phyloP scores from a whole-genome alignment of 2,329 filamentous ascomycete genomes.

The Ceratocystis diversiconidia region DNA sequence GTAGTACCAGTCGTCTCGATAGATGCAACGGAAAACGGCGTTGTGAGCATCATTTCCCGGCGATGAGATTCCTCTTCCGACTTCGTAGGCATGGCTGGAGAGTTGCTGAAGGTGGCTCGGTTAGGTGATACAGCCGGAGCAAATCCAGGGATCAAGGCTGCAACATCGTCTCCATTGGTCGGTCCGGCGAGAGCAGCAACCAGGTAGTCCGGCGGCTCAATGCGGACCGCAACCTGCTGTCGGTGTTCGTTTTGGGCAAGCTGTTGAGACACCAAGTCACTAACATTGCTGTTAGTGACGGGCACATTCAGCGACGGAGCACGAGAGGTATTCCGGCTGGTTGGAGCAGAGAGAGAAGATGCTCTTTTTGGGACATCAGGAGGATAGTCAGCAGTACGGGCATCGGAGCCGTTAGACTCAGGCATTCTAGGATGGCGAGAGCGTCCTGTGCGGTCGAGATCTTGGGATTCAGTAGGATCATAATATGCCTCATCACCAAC shows the following conservation, averaged over 20 bases:
- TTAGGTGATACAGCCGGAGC: conserved; percentile 9
- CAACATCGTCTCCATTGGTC: background rate
- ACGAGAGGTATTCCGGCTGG: conserved; percentile 42
- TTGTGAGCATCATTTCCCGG: conserved; percentile 16
- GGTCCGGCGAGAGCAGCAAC: conserved; percentile 15
- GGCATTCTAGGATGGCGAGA: conserved; percentile 31
- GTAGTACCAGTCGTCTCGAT: conserved; percentile 50
- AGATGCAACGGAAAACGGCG: conserved; percentile 48
- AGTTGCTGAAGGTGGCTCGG: background rate
- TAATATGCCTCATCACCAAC: conserved; percentile 22
- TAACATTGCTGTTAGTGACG: conserved; percentile 31
- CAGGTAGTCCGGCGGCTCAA: conserved; percentile 24
- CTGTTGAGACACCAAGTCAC: conserved; percentile 23
- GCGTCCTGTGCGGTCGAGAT: background rate
- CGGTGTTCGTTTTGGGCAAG: conserved; percentile 5
- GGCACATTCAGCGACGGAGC: conserved; percentile 42
- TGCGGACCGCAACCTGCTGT: conserved; percentile 15
- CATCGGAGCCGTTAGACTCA: conserved; percentile 36
- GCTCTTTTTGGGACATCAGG: conserved; percentile 42
- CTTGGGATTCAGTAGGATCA: background rate
- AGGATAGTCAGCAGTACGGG: conserved; percentile 46
- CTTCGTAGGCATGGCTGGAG: background rate
- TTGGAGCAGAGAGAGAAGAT: conserved; percentile 49
- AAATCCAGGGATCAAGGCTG: conserved; percentile 13
- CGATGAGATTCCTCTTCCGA: conserved; percentile 12